These are phyloP conservation scores for Lithohypha guttulata DNA, from an alignment of 2,329 filamentous ascomycete genomes.

Conservation along the genomic window DNA sequence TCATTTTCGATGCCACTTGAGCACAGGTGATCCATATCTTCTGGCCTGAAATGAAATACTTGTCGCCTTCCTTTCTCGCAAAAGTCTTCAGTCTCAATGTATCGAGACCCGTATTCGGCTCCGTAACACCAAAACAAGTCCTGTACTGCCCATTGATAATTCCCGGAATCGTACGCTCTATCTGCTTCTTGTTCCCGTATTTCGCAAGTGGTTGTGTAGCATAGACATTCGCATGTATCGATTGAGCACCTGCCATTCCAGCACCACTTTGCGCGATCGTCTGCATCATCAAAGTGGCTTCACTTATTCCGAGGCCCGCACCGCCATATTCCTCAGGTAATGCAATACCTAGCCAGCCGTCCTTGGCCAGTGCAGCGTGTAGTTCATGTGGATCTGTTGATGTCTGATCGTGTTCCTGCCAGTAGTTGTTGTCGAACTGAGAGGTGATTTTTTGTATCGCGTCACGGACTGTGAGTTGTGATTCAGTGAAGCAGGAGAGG, in stretches of 20 bases:
- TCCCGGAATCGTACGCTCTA: conserved; percentile 53
- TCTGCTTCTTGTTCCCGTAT: conserved; percentile 58
- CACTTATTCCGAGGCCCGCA: conserved; percentile 61
- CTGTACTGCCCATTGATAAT: conserved; percentile 63
- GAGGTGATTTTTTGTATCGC: conserved; percentile 58
- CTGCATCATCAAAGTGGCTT: conserved; percentile 81
- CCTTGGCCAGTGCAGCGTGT: conserved; percentile 61
- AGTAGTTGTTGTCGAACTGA: conserved; percentile 63
- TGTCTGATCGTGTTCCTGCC: conserved; percentile 61
- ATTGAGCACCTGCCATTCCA: conserved; percentile 61
- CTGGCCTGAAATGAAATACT: conserved; percentile 61
- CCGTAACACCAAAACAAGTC: conserved; percentile 75
- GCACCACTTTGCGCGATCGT: conserved; percentile 68
- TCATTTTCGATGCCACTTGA: conserved; percentile 73
- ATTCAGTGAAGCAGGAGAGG: conserved; percentile 59
- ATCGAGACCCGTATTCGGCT: conserved; percentile 69
- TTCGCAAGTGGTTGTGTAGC: conserved; percentile 61
- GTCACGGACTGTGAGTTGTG: conserved; percentile 61
- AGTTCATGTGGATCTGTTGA: conserved; percentile 64
- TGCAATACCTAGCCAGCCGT: conserved; percentile 73
- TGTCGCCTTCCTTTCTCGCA: conserved; percentile 49
- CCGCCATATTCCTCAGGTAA: conserved; percentile 65
- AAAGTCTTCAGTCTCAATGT: conserved; percentile 59
- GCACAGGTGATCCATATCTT: conserved; percentile 88
- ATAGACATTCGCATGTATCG: conserved; percentile 58